phyloP scores from a whole-genome alignment of 768 basidiomycete species.

The Macrolepiota albuminosa region DNA sequence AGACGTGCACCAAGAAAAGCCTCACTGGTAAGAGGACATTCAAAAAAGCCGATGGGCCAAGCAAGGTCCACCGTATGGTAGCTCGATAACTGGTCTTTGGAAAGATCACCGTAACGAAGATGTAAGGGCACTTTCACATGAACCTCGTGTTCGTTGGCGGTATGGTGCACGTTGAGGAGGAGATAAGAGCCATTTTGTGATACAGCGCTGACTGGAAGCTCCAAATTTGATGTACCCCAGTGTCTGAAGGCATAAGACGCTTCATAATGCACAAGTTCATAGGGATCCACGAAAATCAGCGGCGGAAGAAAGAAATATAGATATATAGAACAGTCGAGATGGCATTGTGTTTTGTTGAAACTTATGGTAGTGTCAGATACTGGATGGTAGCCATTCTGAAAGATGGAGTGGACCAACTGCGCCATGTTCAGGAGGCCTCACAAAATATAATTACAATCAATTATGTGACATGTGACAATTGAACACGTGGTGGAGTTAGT shows the following conservation, averaged over 20 bases:
- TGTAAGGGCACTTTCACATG: conserved; percentile 42
- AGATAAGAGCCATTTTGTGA: conserved; percentile 19
- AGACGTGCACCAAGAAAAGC: conserved; percentile 1
- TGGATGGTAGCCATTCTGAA: conserved; percentile 35
- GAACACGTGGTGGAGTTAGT: too few species aligned
- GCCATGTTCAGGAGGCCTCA: conserved; percentile 12
- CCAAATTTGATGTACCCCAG: conserved; percentile 40
- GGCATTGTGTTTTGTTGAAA: conserved; percentile 8
- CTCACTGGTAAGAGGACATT: conserved; percentile 28
- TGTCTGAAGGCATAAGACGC: conserved; percentile 34
- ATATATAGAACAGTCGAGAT: conserved; percentile 30
- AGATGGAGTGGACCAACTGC: conserved; percentile 23
- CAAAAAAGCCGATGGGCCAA: conserved; percentile 35
- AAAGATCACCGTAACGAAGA: conserved; percentile 36
- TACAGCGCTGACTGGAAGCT: conserved; percentile 39
- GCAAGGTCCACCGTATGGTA: conserved; percentile 26
- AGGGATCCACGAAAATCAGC: conserved; percentile 42
- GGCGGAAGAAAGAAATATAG: conserved; percentile 37
- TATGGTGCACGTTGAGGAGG: conserved; percentile 19
- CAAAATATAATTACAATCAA: not conserved
- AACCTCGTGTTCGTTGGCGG: conserved; percentile 10
- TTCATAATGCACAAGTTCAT: conserved; percentile 37
- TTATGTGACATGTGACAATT: not conserved
- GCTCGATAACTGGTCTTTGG: conserved; percentile 11
- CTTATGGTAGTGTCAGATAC: conserved; percentile 25